Conservation (phyloP, 257 asterid species). For the Solanum dulcamara region DNA sequence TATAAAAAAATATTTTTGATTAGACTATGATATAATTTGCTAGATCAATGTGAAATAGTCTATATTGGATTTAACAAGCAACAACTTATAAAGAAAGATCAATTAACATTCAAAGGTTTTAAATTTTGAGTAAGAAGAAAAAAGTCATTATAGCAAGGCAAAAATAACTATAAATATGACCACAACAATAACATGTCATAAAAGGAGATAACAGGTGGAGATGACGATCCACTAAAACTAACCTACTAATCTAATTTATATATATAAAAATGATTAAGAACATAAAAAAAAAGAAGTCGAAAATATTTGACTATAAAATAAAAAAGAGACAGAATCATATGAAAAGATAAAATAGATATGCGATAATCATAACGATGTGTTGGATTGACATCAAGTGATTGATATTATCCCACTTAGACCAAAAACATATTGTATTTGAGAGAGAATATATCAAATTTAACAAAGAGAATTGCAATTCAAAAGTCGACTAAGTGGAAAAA, state of each 20-base stretch:
- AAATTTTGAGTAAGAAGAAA: neutral
- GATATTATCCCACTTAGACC: too few relatives aligned
- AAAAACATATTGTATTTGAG: rapidly evolving
- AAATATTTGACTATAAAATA: rapidly evolving
- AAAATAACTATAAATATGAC: neutral
- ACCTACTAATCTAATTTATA: neutral
- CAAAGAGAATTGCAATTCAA: neutral
- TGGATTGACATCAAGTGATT: too few relatives aligned
- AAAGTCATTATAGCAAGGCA: neutral
- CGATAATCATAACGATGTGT: too few relatives aligned
- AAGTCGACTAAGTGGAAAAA: neutral
- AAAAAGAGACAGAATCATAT: neutral
- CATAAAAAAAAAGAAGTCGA: too few relatives aligned
- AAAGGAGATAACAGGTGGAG: neutral
- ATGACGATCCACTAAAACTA: neutral
- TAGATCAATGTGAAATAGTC: neutral
- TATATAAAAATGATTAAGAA: too few relatives aligned
- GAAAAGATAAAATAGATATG: neutral
- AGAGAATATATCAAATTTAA: neutral
- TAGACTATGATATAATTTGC: neutral
- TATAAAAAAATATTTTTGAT: neutral
- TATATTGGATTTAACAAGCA: neutral
- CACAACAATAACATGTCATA: neutral
- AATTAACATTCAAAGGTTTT: neutral
- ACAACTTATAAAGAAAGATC: neutral